phyloP scores from a whole-genome alignment of 1,139 yeast genomes.

The Candida freyschussii region DNA sequence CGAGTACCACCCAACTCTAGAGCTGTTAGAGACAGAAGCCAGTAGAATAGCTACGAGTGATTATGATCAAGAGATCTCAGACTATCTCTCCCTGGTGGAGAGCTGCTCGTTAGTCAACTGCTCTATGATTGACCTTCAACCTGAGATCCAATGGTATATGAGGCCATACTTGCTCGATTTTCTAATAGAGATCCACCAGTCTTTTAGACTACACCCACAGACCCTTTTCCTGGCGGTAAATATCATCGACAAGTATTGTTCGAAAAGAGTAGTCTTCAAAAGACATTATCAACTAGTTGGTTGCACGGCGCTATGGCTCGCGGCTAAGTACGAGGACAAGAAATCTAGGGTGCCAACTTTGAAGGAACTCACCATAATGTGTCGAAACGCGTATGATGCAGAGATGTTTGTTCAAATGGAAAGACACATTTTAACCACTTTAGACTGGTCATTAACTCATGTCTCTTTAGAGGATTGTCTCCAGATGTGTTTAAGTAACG shows the following conservation, averaged over 20 bases:
- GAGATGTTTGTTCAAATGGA: slow-evolving; percentile 96
- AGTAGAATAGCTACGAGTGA: slow-evolving; percentile 15
- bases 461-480: slow-evolving; percentile 52
- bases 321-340: slow-evolving; percentile 88
- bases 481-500: slow-evolving; percentile 44
- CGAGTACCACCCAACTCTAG: slow-evolving; percentile 22
- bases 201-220: slow-evolving; percentile 68
- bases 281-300: slow-evolving; percentile 92
- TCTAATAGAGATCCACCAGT: slow-evolving; percentile 71
- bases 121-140: slow-evolving; percentile 81
- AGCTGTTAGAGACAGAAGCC: slow-evolving; percentile 19
- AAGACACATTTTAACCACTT: slow-evolving; percentile 75
- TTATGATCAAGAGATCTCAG: slow-evolving; percentile 24
- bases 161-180: slow-evolving; percentile 84
- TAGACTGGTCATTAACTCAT: slow-evolving; percentile 66
- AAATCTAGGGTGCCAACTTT: slow-evolving; percentile 80
- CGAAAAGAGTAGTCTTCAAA: slow-evolving; percentile 85
- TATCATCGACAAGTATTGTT: slow-evolving; percentile 86
- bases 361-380: slow-evolving; percentile 69
- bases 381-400: slow-evolving; percentile 80
- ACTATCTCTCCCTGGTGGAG: slow-evolving; percentile 29
- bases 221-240: slow-evolving; percentile 76
- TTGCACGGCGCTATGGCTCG: slow-evolving; percentile 91
- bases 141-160: slow-evolving; percentile 91
- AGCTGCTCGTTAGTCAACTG: slow-evolving; percentile 42